Evolutionary conservation across 768 basidiomycete genomes (phyloP).

Genomic region (Boletus eberwhitei): DNA sequence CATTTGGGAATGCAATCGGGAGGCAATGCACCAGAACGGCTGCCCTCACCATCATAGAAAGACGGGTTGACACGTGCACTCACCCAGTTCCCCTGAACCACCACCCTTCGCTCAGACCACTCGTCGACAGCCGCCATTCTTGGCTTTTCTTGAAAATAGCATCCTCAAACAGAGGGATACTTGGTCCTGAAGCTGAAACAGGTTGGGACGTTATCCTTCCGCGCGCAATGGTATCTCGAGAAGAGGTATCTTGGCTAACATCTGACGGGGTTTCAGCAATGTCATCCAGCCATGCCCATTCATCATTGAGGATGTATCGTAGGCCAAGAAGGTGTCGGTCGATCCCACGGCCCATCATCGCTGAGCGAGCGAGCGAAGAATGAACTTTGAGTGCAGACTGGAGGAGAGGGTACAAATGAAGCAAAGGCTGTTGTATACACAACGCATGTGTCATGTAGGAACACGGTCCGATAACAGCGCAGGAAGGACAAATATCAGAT

Average conservation of each 20-base stretch:
- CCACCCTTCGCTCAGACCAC: constrained; percentile 81
- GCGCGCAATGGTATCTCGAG: background rate
- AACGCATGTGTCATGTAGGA: background rate
- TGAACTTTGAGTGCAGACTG: constrained; percentile 70
- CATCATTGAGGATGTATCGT: constrained; percentile 52
- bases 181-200: background rate
- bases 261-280: background rate
- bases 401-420: constrained; percentile 47
- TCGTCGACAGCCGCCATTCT: constrained; percentile 87
- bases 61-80: constrained; percentile 13
- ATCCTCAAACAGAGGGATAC: constrained; percentile 67
- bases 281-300: constrained; percentile 28
- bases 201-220: background rate
- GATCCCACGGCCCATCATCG: constrained; percentile 78
- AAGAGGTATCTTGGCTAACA: constrained; percentile 1
- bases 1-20: background rate
- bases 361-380: constrained; percentile 66
- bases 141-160: constrained; percentile 68
- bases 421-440: constrained; percentile 7
- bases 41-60: background rate
- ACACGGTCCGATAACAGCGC: background rate
- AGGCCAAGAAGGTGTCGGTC: constrained; percentile 92
- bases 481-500: background rate
- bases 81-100: constrained; percentile 87
- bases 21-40: background rate